phyloP scores from a whole-genome alignment of 331 rosid species.

The Stylosanthes scabra region DNA sequence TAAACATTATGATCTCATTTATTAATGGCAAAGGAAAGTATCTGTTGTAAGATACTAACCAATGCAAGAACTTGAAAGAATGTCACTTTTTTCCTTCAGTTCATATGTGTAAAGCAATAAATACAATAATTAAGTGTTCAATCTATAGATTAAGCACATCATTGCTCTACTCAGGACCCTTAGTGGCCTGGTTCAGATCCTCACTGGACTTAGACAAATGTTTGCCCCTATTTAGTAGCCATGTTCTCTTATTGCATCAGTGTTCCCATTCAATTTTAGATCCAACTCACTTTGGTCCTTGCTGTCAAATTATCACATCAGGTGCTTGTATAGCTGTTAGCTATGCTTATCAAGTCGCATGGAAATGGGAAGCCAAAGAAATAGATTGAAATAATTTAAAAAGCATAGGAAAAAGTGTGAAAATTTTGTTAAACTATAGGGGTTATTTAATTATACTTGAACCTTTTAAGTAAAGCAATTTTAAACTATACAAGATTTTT shows the following conservation, averaged over 20 bases:
- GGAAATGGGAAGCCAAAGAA: constrained; percentile 27
- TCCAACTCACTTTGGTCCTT: constrained; percentile 21
- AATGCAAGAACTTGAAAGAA: constrained; percentile 10
- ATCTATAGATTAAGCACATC: constrained; percentile 5
- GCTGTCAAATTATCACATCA: constrained; percentile 26
- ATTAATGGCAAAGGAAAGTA: constrained; percentile 28
- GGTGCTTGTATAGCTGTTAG: constrained; percentile 17
- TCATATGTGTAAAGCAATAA: constrained; percentile 27
- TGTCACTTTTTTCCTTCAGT: constrained; percentile 5
- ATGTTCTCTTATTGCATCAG: constrained; percentile 18
- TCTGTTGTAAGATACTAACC: constrained; percentile 19
- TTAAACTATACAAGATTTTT: not conserved
- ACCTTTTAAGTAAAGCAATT: constrained; percentile 27
- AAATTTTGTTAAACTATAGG: not conserved
- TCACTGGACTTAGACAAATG: not conserved
- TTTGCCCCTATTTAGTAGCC: constrained; percentile 16
- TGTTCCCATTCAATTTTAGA: constrained; percentile 21
- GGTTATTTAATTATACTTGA: constrained; percentile 11
- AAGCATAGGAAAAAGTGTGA: constrained; percentile 3
- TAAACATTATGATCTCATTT: constrained; percentile 26
- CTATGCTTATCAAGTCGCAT: constrained; percentile 13
- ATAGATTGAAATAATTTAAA: not conserved
- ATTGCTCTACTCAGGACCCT: constrained; percentile 29
- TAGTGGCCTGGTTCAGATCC: constrained; percentile 3
- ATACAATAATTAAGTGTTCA: constrained; percentile 1